Evolutionary conservation across 2,329 filamentous ascomycete genomes (phyloP).

Genomic region (Fonsecaea monophora): DNA sequence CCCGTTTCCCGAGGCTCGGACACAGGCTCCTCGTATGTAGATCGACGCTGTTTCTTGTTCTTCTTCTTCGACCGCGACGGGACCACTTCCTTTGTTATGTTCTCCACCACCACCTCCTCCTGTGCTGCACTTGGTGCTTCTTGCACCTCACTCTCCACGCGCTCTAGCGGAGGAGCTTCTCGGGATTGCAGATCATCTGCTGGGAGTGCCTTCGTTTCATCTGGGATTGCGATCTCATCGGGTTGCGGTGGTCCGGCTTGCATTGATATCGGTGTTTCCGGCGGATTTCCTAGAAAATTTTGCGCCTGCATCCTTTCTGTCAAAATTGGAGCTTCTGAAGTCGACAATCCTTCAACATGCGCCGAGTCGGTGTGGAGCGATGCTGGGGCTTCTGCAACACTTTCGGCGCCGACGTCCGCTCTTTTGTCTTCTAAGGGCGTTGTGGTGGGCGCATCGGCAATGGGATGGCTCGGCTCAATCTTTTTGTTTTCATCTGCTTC

Average conservation of each 20-base stretch:
- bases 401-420: not conserved
- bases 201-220: not conserved
- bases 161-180: not conserved
- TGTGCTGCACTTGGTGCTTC: not conserved
- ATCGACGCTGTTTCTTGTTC: slow-evolving; percentile 37
- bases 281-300: not conserved
- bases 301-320: not conserved
- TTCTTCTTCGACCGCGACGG: slow-evolving; percentile 24
- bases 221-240: not conserved
- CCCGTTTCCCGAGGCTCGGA: not conserved
- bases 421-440: not conserved
- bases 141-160: not conserved
- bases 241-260: not conserved
- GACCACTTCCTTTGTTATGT: not conserved
- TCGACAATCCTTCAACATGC: not conserved
- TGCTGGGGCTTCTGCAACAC: not conserved
- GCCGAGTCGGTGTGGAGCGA: not conserved
- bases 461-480: not conserved
- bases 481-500: not conserved
- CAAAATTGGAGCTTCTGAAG: not conserved
- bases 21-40: not conserved
- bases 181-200: not conserved
- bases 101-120: not conserved
- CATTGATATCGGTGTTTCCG: not conserved
- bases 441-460: not conserved